These are phyloP conservation scores for Ustilago cynodontis DNA, from an alignment of 1,284 basidiomycete species.

Conservation along the genomic window DNA sequence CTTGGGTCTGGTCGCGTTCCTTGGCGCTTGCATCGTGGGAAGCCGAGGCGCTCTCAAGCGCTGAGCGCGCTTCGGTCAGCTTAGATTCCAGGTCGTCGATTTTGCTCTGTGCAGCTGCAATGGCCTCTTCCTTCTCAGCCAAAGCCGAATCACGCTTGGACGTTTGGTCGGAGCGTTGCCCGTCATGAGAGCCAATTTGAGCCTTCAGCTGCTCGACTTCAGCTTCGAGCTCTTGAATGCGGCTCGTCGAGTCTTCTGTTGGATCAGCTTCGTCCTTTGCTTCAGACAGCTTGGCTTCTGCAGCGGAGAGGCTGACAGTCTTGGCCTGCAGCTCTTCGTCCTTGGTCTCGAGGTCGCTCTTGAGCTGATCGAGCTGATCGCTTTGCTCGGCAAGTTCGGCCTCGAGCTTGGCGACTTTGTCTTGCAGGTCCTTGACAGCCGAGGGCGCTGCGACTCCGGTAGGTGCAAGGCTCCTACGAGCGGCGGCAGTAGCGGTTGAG, in stretches of 20 bases:
- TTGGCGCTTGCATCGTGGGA: conserved; percentile 23
- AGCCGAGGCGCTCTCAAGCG: conserved; percentile 20
- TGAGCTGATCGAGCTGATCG: conserved; percentile 50
- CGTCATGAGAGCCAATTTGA: conserved; percentile 18
- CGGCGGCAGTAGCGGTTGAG: conserved; percentile 19
- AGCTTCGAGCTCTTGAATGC: conserved; percentile 37
- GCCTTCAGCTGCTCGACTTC: conserved; percentile 32
- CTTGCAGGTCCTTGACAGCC: conserved; percentile 46
- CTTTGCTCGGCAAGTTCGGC: conserved; percentile 53
- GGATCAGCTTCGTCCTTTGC: conserved; percentile 18
- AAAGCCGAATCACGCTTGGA: conserved; percentile 20
- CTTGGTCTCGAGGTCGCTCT: conserved; percentile 53
- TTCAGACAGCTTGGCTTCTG: conserved; percentile 46
- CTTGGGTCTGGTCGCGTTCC: conserved; percentile 12
- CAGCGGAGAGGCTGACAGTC: conserved; percentile 48
- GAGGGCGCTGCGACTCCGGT: conserved; percentile 21
- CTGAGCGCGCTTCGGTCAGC: conserved; percentile 26
- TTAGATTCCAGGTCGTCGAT: conserved; percentile 28
- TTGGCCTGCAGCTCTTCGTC: conserved; percentile 55
- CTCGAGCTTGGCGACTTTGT: conserved; percentile 48
- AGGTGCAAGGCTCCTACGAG: conserved; percentile 36
- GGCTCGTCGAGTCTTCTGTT: conserved; percentile 10
- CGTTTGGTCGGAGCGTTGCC: conserved; percentile 24
- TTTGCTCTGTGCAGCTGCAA: conserved; percentile 28
- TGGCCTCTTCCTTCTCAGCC: conserved; percentile 31